phyloP scores from a whole-genome alignment of 2,329 filamentous ascomycete genomes.

The Xylariaceae sp. region DNA sequence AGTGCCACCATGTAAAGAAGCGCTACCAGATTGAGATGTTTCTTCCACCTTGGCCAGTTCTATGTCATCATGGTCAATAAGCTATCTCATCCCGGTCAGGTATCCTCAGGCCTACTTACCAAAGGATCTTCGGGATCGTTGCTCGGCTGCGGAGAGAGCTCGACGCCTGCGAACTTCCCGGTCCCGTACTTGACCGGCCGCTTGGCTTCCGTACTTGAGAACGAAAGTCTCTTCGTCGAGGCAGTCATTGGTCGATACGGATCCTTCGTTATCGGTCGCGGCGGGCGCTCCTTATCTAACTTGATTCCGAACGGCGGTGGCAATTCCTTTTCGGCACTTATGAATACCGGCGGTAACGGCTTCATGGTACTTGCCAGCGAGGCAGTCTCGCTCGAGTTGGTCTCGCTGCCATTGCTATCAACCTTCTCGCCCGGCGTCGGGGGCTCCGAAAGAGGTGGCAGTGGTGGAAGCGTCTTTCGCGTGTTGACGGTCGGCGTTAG shows the following conservation, averaged over 20 bases:
- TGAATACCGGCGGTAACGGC: conserved; percentile 12
- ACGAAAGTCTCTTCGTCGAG: conserved; percentile 42
- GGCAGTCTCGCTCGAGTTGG: neutral
- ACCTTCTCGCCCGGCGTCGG: neutral
- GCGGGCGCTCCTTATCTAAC: conserved; percentile 13
- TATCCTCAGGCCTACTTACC: conserved; percentile 39
- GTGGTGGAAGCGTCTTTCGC: conserved; percentile 31
- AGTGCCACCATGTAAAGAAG: conserved; percentile 52
- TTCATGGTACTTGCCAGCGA: conserved; percentile 7
- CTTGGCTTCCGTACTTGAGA: conserved; percentile 38
- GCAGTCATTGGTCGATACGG: conserved; percentile 34
- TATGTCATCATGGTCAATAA: conserved; percentile 23
- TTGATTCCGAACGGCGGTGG: conserved; percentile 19
- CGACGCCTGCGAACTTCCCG: conserved; percentile 46
- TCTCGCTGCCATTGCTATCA: neutral
- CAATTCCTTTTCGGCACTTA: conserved; percentile 16
- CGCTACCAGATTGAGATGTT: conserved; percentile 52
- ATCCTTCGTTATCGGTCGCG: conserved; percentile 28
- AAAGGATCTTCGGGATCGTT: conserved; percentile 57
- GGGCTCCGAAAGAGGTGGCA: conserved; percentile 29
- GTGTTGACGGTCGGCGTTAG: conserved; percentile 22
- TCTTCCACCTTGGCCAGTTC: conserved; percentile 61
- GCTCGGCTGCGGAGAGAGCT: conserved; percentile 58
- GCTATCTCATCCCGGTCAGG: conserved; percentile 2
- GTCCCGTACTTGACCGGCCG: conserved; percentile 51